Percentiles rank a stretch among this genome's conserved stretches.
phyloP scores from a whole-genome alignment of 169 alveolate genomes.

The Plasmodium relictum region DNA sequence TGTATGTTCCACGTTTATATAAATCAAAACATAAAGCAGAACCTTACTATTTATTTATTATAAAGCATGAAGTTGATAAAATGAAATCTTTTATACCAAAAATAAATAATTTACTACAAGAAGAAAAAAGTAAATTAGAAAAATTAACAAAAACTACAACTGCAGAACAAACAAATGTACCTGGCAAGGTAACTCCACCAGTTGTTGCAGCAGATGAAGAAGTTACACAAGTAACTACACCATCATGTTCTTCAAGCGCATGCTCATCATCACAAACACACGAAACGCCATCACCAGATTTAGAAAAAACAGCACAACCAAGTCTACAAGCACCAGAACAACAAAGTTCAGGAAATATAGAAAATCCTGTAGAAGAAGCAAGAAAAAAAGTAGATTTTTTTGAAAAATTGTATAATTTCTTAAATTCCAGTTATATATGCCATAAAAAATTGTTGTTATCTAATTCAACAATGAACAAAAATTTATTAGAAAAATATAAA shows the following conservation, averaged over 20 bases:
- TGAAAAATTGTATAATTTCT: slow-evolving; percentile 31
- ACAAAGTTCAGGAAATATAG: neutral
- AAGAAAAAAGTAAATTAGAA: neutral
- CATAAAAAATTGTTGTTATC: slow-evolving; percentile 29
- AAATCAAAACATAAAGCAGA: slow-evolving; percentile 1
- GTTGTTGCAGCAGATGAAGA: neutral
- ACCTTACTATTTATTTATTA: slow-evolving; percentile 45
- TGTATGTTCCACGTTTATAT: slow-evolving; percentile 32
- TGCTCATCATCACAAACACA: neutral
- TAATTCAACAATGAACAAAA: slow-evolving; percentile 18
- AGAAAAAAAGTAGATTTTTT: slow-evolving; percentile 14
- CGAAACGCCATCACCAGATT: neutral
- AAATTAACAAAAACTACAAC: neutral
- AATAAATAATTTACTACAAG: slow-evolving; percentile 9
- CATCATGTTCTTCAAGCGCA: neutral
- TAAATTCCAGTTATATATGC: slow-evolving; percentile 23
- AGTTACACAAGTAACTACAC: neutral
- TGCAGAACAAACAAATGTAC: neutral
- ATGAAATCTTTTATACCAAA: slow-evolving; percentile 26
- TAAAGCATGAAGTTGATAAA: slow-evolving; percentile 60
- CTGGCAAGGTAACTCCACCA: neutral
- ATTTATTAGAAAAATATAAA: slow-evolving; percentile 1
- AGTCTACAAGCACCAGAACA: neutral
- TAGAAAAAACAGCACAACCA: neutral
- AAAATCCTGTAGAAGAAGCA: neutral